Conservation (phyloP, 2,329 filamentous ascomycete genomes). For the Rutstroemia sp. region DNA sequence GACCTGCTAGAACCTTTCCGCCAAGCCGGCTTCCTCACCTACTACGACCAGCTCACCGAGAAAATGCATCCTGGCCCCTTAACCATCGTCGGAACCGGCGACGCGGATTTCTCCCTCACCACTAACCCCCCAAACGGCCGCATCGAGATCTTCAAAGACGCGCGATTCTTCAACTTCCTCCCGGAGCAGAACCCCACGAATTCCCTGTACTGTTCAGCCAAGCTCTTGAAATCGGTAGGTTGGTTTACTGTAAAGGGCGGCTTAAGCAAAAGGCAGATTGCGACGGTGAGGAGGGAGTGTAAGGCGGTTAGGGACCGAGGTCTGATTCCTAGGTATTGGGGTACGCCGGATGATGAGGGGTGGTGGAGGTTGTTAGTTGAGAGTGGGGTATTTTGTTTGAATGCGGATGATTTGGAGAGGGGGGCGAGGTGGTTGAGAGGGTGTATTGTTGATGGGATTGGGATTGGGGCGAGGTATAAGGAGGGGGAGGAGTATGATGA, state of each 20-base stretch:
- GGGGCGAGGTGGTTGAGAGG: conserved; percentile 1
- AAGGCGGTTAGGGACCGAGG: conserved; percentile 31
- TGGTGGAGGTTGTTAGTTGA: conserved; percentile 33
- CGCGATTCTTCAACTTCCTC: conserved; percentile 30
- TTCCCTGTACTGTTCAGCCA: conserved; percentile 23
- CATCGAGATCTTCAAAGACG: conserved; percentile 42
- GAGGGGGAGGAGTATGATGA: not conserved
- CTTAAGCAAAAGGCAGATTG: conserved; percentile 19
- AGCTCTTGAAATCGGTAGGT: conserved; percentile 11
- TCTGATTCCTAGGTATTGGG: conserved; percentile 37
- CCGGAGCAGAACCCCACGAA: conserved; percentile 14
- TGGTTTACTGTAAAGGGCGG: not conserved
- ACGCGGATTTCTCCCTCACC: conserved; percentile 33
- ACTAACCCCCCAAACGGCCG: conserved; percentile 26
- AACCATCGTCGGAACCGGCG: conserved; percentile 43
- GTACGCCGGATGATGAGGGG: conserved; percentile 32
- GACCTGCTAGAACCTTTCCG: conserved; percentile 36
- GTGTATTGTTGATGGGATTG: not conserved
- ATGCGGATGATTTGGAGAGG: conserved; percentile 31
- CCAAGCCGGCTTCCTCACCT: conserved; percentile 31
- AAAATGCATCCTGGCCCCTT: conserved; percentile 32
- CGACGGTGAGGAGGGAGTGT: conserved; percentile 19
- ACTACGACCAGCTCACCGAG: conserved; percentile 31
- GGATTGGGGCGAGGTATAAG: not conserved
- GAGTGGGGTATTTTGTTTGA: conserved; percentile 35